Base-by-base conservation (phyloP, 768 basidiomycete species). In the Boletellus ananas region DNA sequence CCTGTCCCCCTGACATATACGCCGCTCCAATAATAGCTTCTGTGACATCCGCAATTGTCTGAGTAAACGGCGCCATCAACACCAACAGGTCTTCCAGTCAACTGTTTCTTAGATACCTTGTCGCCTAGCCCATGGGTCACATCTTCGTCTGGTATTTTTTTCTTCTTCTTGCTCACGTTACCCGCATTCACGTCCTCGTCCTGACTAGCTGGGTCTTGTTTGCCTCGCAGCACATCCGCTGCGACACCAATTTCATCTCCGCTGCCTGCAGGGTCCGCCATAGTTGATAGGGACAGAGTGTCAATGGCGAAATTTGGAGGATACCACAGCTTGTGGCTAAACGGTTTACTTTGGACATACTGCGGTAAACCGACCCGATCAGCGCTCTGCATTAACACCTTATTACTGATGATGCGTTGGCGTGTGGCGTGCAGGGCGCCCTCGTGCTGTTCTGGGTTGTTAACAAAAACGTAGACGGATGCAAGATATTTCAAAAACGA, bases 11-110 rank as follows among this genome's bases (percentile, higher is more conserved):
- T 20, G 84, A 80, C 39, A 87, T 72, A 62, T 84, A 91, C 5
- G 86, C 88, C 16, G 90, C 90, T 31, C 85, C 91, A 23, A 92
- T 81, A 51, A 93, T 81, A 4, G 91, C 88, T 67, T 94, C 91
- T 9, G 81, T 79, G 37, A 91, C 87, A 67, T 94, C 91, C 43
- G 91, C 90, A 25, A 91, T 74, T 18, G 83, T 80, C 90, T 92
- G 29, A 21, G 59, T 34, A 16, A 49, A 57, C 16, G 45, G 52
- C 20, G 34, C 35, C 43, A 43, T 67, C 46, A 63, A 43, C 9
- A 52, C 17, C 39, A 21, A 21, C n/a, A 18, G 23, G 23, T 45
- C 37, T 43, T 40, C 29, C 43, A 6, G 47, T 37, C 43, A 50
- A 35, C 44, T 33, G 14, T 33, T 23, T 37, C 34, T 29, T 37